Percentiles rank a stretch among this genome's conserved stretches.
Evolutionary conservation across 108 stramenopile genomes (phyloP).

Genomic region (Parmales sp.): DNA sequence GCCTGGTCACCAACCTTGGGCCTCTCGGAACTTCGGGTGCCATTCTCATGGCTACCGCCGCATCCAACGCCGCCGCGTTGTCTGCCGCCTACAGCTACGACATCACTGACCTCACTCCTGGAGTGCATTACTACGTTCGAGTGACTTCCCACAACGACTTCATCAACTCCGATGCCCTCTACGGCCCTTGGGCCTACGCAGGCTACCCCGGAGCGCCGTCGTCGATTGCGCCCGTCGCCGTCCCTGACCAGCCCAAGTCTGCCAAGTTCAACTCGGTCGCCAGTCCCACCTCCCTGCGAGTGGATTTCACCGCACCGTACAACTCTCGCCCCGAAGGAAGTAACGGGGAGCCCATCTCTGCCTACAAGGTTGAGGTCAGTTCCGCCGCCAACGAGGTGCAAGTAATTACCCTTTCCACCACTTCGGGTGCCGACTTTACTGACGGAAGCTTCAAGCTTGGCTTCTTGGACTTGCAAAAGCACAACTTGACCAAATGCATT

Average conservation of each 20-base stretch:
- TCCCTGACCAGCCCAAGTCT: slow-evolving; percentile 27
- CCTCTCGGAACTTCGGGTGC: slow-evolving; percentile 23
- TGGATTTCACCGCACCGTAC: slow-evolving; percentile 20
- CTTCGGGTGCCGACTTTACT: not conserved
- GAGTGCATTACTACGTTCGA: slow-evolving; percentile 36
- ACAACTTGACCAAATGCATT: slow-evolving; percentile 12
- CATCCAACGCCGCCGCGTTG: slow-evolving; percentile 17
- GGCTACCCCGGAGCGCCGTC: slow-evolving; percentile 25
- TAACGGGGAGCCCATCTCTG: slow-evolving; percentile 33
- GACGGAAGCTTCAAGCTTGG: slow-evolving; percentile 1
- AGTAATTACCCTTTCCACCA: slow-evolving; percentile 11
- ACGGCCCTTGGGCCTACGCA: slow-evolving; percentile 22
- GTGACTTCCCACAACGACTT: no score
- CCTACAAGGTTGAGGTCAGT: slow-evolving; percentile 36
- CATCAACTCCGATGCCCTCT: slow-evolving; percentile 18
- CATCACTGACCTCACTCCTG: slow-evolving; percentile 36
- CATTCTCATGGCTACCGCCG: slow-evolving; percentile 25
- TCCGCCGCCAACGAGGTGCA: slow-evolving; percentile 18
- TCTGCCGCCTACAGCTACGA: slow-evolving; percentile 17
- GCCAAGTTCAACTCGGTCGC: slow-evolving; percentile 11
- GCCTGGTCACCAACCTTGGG: slow-evolving; percentile 24
- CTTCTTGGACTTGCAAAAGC: not conserved
- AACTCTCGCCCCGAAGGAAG: slow-evolving; percentile 34
- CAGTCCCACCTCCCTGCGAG: slow-evolving; percentile 22
- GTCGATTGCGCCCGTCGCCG: slow-evolving; percentile 18